Base-by-base conservation (phyloP, 1,284 basidiomycete species). In the Grifola frondosa region DNA sequence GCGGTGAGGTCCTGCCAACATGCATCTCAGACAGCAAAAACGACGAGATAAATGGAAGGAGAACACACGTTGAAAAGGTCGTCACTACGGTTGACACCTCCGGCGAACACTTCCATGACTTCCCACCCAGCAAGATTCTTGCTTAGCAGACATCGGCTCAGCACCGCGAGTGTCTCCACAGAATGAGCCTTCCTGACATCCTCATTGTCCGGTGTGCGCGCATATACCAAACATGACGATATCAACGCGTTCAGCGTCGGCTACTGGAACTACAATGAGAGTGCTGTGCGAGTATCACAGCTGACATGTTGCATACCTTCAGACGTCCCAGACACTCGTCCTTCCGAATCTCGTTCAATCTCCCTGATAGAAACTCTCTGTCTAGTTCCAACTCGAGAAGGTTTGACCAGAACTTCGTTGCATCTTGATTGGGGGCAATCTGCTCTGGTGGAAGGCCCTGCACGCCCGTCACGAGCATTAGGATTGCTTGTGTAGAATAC, bases 111-210 rank as follows among this genome's bases (percentile, higher is more conserved):
- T 28, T 84, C 77, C 81, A 85, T 84, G 8, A 79, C 70, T 56
- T 85, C 82, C 80, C 78, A 84, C 17, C 83, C 83, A 3, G 75
- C 70, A 1, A 78, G 54, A 39, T 75, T 73, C 60, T 84, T 82
- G 33, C 65, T 65, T 30, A 84, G 63, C 13, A 81, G 55, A 40
- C 65, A 66, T 15, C 73, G 69, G 21, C 74, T 57, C 4, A 78
- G 22, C 13, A 78, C 60, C 0, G 68, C 61, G 21, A 83, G 58
- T 0, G 77, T 79, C 49, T 75, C 68, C 7, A 82, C 57, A 1
- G 77, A 66, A 46, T 81, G 69, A 1, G 50, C 50, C 45, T 70
- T 74, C 40, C 57, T 66, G 17, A 58, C 48, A 46, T 75, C 71
- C 15, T 66, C 65, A 34, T 65, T 58, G 21, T 58, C 47, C 6